Base-by-base conservation (phyloP, 2,329 filamentous ascomycete species). In the Amylocarpus encephaloides region DNA sequence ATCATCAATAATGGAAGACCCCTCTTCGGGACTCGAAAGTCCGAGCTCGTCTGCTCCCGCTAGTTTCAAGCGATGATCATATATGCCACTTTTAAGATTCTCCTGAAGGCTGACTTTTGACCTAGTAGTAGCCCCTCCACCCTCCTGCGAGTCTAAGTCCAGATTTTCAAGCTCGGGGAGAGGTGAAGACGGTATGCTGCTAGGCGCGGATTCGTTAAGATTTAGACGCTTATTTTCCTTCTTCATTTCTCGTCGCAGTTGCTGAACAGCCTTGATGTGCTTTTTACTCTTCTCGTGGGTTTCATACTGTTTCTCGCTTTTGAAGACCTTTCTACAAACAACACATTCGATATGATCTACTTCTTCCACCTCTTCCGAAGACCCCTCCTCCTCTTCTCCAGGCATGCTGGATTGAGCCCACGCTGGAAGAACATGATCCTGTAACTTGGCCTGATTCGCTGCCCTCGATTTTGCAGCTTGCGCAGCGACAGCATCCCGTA, bases 271-370 rank as follows among this genome's bases (percentile, higher is more conserved):
- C 66, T 95, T 97, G 54, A 84, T 70, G 63, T 98, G 93, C 69
- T 97, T 98, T 68, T 95, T 98, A 74, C 92, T 97, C 71, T 86
- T 89, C 70, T 96, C 91, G 62, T 98, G 93, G 2, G 86, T 85
- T 62, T 94, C 83, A 53, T 86, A 90, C 64, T 97, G 92, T 58
- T 89, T 90, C 65, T 95, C 87, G 62, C 91, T 97, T 69, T 96
- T 80, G 70, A 97, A 98, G 0, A 71, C 77, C 58, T 86, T 88
- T 58, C 82, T 78, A 68, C 93, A 97, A 4, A 82, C 79, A 2
- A 85, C 78, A 64, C 93, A 97, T 60, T 83, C 83, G 47, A 88
- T 78, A 29, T 81, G 71, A 57, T 85, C 77, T 54, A 63, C 57
- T 38, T 79, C 77, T 1, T 73, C 74, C n/a, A 75, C 72, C 22